Evolutionary conservation across 257 asterid genomes (phyloP).

Genomic region (Salvia hispanica): DNA sequence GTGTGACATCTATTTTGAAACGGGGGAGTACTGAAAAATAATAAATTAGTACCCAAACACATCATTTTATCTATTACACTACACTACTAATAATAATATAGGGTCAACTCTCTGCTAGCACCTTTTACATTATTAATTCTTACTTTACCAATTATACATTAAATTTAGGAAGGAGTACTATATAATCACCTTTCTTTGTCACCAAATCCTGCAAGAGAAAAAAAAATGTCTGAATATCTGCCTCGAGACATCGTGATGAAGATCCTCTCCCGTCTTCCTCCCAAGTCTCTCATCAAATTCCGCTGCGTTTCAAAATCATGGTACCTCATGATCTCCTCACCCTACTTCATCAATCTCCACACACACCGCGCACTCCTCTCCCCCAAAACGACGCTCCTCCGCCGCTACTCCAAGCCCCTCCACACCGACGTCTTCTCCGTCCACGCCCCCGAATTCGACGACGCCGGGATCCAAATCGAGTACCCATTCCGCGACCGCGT

Average conservation of each 20-base stretch:
- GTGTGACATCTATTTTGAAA: no score
- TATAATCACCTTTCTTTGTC: no score
- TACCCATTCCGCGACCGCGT: conserved; percentile 29
- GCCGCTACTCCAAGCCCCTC: conserved; percentile 14
- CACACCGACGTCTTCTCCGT: conserved; percentile 29
- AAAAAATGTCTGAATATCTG: conserved; percentile 30
- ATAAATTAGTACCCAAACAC: no score
- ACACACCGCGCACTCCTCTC: no score
- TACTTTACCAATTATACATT: no score
- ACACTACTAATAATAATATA: no score
- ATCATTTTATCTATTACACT: no score
- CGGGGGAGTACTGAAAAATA: no score
- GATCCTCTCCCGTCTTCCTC: conserved; percentile 32
- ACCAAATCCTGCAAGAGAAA: neutral
- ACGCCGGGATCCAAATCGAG: conserved; percentile 22
- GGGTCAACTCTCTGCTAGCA: no score
- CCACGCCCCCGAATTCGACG: conserved; percentile 4
- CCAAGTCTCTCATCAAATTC: conserved; percentile 31
- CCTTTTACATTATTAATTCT: no score
- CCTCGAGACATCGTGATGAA: conserved; percentile 30
- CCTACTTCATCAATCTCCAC: conserved; percentile 27
- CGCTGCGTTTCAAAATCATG: conserved; percentile 37
- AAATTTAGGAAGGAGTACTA: no score
- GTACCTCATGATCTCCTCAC: conserved; percentile 27
- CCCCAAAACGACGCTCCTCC: no score